Conservation (phyloP, 768 basidiomycete genomes). For the Suillus americanus region DNA sequence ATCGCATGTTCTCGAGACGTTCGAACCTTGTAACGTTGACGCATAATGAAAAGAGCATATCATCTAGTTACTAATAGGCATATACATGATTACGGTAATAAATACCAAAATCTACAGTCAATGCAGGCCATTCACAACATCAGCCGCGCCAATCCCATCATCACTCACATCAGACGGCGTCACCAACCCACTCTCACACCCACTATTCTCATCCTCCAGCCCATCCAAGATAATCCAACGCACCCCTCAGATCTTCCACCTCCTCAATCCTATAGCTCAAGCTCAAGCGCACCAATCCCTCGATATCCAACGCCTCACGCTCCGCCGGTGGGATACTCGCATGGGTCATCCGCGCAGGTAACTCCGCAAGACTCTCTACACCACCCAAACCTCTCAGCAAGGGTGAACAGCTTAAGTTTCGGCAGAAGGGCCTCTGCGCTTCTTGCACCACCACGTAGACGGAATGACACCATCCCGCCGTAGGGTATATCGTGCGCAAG, state of each 20-base stretch:
- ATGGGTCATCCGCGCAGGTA: constrained; percentile 90
- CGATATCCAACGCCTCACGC: constrained; percentile 72
- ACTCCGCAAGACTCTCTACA: constrained; percentile 87
- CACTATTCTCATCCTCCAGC: constrained; percentile 41
- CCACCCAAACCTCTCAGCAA: constrained; percentile 92
- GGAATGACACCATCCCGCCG: constrained; percentile 85
- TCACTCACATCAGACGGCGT: not conserved
- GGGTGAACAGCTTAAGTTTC: constrained; percentile 62
- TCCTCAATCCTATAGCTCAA: constrained; percentile 93
- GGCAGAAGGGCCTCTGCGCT: constrained; percentile 71
- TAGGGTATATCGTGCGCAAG: constrained; percentile 47
- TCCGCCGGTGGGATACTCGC: constrained; percentile 69
- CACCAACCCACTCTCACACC: not conserved
- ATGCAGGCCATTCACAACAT: not conserved
- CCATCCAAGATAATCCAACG: constrained; percentile 68
- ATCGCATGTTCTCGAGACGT: not conserved
- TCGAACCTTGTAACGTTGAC: not conserved
- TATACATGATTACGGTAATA: not conserved
- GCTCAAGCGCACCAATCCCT: constrained; percentile 73
- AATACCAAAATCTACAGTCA: not conserved
- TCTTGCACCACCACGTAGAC: constrained; percentile 48
- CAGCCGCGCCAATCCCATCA: not conserved
- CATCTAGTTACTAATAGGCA: not conserved
- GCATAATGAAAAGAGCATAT: not conserved
- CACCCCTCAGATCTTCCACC: constrained; percentile 31